phyloP scores from a whole-genome alignment of 148 eudicot species.

The Chenopodium quinoa region DNA sequence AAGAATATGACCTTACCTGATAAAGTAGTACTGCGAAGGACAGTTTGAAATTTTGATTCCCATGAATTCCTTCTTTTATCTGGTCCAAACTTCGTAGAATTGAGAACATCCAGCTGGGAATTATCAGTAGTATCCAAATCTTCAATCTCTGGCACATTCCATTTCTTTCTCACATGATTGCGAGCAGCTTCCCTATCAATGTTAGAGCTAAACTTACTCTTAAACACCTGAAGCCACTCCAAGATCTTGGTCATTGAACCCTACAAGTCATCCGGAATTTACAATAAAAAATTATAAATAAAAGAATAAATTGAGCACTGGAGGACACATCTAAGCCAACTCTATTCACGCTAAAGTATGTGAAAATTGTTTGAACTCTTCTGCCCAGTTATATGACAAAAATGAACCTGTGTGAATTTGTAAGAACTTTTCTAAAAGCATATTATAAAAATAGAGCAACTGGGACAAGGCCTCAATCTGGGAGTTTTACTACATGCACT shows the following conservation, averaged over 20 bases:
- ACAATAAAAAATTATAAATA: background rate
- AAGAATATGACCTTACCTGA: slow-evolving; percentile 38
- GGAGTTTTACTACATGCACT: background rate
- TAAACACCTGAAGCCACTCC: slow-evolving; percentile 69
- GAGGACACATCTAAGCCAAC: background rate
- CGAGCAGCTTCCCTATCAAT: slow-evolving; percentile 22
- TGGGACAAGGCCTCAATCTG: background rate
- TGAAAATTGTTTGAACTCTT: background rate
- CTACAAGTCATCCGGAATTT: slow-evolving; percentile 37
- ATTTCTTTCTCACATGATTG: slow-evolving; percentile 36
- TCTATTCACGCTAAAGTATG: background rate
- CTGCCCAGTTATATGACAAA: background rate
- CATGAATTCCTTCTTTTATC: slow-evolving; percentile 46
- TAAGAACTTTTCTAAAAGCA: background rate
- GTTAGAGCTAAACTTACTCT: slow-evolving; percentile 33
- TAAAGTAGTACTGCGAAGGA: slow-evolving; percentile 38
- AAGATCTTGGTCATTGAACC: slow-evolving; percentile 69
- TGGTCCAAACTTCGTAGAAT: slow-evolving; percentile 40
- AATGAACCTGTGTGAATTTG: background rate
- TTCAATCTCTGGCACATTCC: slow-evolving; percentile 38
- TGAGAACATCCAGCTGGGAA: slow-evolving; percentile 27
- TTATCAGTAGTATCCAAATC: slow-evolving; percentile 26
- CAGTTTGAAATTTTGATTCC: slow-evolving; percentile 58
- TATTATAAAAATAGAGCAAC: background rate
- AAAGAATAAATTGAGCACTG: background rate